Base-by-base conservation (phyloP, 768 basidiomycete genomes). In the Fomitopsis pulvina region DNA sequence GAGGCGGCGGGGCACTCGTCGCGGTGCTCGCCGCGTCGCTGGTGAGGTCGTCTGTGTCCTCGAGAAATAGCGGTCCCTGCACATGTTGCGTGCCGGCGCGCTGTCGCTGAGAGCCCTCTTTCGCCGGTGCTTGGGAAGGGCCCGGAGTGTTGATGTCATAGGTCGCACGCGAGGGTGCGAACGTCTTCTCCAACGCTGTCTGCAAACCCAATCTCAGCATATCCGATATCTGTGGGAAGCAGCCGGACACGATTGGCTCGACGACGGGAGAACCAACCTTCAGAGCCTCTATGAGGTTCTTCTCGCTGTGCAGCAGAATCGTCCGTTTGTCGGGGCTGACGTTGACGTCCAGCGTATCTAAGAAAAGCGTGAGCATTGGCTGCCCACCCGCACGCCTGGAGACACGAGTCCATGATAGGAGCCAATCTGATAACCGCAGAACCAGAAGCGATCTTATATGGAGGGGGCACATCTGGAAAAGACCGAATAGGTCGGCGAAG, bases 301-400 rank as follows among this genome's bases (percentile, higher is more conserved):
- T 74, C 64, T 99, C 95, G 63, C 84, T 84, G 57, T 97, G 92
- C 10, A 99, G 60, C 45, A 96, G 83, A 30, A 98, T 87, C 0
- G 92, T 94, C n/a, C 95, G 78, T 62, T 98, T 99, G 70, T 98
- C 96, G 0, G 96, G 95, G 53, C 84, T 90, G 52, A 98, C 88
- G 53, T 99, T 99, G 60, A 99, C 82, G 61, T 99, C 96, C 59
- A 81, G 89, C 0, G 80, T 71, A 50, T 83, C 91, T 93, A 54
- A 18, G 11, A 21, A 22, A 37, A 5, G 14, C 6, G 7, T n/a
- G 34, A 37, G 14, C 34, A 14, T 14, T 12, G 34, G 14, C 14
- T 16, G 34, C 34, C 34, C n/a, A n/a, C n/a, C n/a, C n/a, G n/a
- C n/a, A n/a, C n/a, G n/a, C n/a, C n/a, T 51, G 14, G 2, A 11